A percentile compares a stretch with the other conserved stretches of the same genome.
Evolutionary conservation across 805 yeast species (phyloP).

Genomic region (Metschnikowia lochheadii): DNA sequence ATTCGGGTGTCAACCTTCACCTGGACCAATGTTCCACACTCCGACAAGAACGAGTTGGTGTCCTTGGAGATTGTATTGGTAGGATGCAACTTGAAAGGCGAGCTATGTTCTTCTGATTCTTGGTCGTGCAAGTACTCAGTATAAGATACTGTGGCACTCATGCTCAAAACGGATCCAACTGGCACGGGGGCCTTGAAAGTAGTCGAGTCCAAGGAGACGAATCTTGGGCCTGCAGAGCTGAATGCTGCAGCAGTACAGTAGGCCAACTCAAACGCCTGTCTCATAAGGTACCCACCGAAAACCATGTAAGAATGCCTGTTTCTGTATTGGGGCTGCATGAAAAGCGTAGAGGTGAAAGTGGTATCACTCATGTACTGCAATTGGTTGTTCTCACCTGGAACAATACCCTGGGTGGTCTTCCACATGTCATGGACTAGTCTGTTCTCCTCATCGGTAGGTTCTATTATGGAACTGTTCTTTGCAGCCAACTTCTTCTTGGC

Average conservation of each 20-base stretch:
- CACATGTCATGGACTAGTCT: constrained; percentile 74
- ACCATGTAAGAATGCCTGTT: constrained; percentile 92
- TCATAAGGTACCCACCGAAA: constrained; percentile 89
- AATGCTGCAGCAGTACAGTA: constrained; percentile 91
- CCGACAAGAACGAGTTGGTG: constrained; percentile 57
- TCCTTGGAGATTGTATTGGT: constrained; percentile 52
- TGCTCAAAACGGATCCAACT: constrained; percentile 82
- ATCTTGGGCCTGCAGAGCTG: constrained; percentile 79
- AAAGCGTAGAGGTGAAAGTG: constrained; percentile 64
- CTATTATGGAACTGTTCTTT: constrained; percentile 53
- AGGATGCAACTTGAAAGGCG: constrained; percentile 47
- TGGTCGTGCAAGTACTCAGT: constrained; percentile 69
- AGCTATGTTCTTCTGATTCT: constrained; percentile 22
- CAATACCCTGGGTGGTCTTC: constrained; percentile 33
- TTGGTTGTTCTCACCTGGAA: constrained; percentile 24
- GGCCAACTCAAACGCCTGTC: constrained; percentile 91
- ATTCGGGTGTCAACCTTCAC: constrained; percentile 84
- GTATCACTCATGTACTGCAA: constrained; percentile 70
- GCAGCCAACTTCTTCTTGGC: constrained; percentile 81
- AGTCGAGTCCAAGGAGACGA: constrained; percentile 84
- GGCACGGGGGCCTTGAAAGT: constrained; percentile 94
- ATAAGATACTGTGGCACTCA: constrained; percentile 79
- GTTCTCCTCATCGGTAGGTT: constrained; percentile 68
- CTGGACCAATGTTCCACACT: constrained; percentile 85
- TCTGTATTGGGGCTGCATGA: constrained; percentile 96